Evolutionary conservation across 164 flowering plant genomes (phyloP).

Genomic region (Buxus sempervirens): DNA sequence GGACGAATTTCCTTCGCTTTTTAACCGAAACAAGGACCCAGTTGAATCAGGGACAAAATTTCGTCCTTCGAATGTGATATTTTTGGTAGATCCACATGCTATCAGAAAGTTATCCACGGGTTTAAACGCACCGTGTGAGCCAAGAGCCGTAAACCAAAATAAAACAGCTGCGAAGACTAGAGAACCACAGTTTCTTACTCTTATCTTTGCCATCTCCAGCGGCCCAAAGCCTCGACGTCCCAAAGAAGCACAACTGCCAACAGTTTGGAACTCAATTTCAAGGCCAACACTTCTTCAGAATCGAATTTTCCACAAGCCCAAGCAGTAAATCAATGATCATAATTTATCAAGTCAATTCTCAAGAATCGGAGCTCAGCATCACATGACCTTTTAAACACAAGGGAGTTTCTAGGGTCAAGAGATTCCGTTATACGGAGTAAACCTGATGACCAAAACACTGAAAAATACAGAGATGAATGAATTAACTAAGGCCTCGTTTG

Average conservation of each 20-base stretch:
- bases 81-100: not conserved
- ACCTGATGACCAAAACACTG: no score
- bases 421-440: no score
- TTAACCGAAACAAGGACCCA: no score
- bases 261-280: no score
- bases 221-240: not conserved
- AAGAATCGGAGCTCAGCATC: no score
- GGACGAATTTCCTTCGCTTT: not conserved
- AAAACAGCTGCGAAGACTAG: slow-evolving; percentile 5
- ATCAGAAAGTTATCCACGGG: not conserved
- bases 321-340: not conserved
- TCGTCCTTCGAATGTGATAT: not conserved
- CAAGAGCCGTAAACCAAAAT: slow-evolving; percentile 8
- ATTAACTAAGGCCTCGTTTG: no score
- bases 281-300: not conserved
- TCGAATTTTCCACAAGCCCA: not conserved
- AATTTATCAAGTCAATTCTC: no score
- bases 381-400: no score
- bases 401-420: no score
- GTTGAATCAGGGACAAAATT: not conserved
- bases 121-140: slow-evolving; percentile 14
- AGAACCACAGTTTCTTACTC: slow-evolving; percentile 5
- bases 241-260: not conserved
- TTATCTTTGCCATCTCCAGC: not conserved
- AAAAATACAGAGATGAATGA: no score